Evolutionary conservation across 805 yeast species (phyloP).

Genomic region (Schizosaccharomyces osmophilus): DNA sequence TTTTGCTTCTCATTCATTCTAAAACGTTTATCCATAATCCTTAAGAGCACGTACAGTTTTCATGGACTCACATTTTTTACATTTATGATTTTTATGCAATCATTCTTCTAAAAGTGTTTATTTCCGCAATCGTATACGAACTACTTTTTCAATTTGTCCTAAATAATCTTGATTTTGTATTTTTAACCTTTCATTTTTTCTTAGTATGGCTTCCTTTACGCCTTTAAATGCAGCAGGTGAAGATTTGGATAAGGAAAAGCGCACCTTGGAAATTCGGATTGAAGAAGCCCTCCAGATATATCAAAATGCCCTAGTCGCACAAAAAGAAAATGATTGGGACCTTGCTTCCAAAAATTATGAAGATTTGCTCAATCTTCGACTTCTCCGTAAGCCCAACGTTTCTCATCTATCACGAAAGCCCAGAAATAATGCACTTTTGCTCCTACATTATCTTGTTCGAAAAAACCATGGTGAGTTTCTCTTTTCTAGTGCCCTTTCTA

Average conservation of each 20-base stretch:
- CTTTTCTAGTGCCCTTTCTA: conserved; percentile 15
- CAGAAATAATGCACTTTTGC: not conserved
- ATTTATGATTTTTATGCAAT: too few relatives aligned
- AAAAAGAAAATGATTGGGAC: conserved; percentile 24
- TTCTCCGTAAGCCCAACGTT: conserved; percentile 22
- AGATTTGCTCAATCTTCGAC: conserved; percentile 41
- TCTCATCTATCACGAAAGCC: not conserved
- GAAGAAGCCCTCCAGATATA: conserved; percentile 65
- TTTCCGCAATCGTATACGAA: not conserved
- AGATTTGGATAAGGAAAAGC: conserved; percentile 63
- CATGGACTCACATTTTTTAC: too few relatives aligned
- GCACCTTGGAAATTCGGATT: conserved; percentile 53
- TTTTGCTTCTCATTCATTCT: too few relatives aligned
- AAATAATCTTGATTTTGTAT: not conserved
- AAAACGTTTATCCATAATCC: too few relatives aligned
- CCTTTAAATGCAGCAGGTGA: conserved; percentile 40
- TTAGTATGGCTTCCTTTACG: conserved; percentile 20
- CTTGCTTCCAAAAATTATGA: conserved; percentile 33
- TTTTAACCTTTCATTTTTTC: not conserved
- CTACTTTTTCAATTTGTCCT: not conserved
- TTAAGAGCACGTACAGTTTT: too few relatives aligned
- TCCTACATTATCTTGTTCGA: conserved; percentile 48
- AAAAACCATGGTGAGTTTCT: conserved; percentile 62
- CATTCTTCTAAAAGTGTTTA: too few relatives aligned
- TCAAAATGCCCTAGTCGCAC: conserved; percentile 41